Conservation (phyloP, 306 rosid species). For the Prunus mongolica region DNA sequence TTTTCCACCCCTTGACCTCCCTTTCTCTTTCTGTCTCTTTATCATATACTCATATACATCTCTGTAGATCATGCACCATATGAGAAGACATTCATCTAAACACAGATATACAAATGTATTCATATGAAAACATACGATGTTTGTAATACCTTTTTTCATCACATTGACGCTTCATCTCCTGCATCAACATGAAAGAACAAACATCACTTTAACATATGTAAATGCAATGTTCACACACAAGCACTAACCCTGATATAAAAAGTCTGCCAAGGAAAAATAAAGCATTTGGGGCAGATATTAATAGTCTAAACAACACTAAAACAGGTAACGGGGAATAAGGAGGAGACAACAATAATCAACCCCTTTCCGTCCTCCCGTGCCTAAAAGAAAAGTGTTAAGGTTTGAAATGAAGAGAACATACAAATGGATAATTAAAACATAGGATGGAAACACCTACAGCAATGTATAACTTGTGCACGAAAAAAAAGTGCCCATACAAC, state of each 20-base stretch:
- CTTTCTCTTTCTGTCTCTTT: slow-evolving; percentile 66
- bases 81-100: slow-evolving; percentile 18
- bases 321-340: neutral
- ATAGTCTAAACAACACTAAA: neutral
- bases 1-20: slow-evolving; percentile 71
- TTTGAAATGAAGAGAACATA: neutral
- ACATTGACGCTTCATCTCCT: slow-evolving; percentile 99
- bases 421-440: neutral
- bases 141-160: slow-evolving; percentile 82
- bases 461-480: neutral
- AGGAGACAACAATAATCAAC: neutral
- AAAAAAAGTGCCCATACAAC: neutral
- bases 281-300: neutral
- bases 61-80: slow-evolving; percentile 51
- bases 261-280: neutral
- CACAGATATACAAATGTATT: slow-evolving; percentile 3
- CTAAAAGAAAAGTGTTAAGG: neutral
- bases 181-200: slow-evolving; percentile 42
- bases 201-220: neutral
- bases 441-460: neutral
- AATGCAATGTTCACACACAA: neutral
- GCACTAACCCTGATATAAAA: neutral
- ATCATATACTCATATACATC: slow-evolving; percentile 75
- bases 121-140: neutral
- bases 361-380: neutral